These are phyloP conservation scores for Solanum hybrid DNA, from an alignment of 305 asterid genomes.

Conservation along the genomic window DNA sequence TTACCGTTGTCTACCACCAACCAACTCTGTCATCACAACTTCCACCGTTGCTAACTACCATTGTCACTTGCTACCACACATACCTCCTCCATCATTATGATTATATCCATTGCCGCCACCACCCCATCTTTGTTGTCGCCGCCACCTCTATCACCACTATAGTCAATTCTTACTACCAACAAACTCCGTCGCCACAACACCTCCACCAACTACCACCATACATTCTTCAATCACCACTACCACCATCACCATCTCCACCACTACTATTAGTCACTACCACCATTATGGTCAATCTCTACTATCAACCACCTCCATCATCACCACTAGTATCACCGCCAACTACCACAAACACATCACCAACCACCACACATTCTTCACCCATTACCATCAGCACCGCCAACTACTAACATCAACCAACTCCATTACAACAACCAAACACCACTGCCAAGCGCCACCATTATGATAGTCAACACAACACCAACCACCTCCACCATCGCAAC, in stretches of 20 bases:
- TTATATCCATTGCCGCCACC: too few relatives aligned
- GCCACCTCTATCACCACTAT: too few relatives aligned
- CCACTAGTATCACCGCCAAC: neutral
- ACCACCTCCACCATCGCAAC: neutral
- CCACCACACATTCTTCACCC: neutral
- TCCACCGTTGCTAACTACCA: too few relatives aligned
- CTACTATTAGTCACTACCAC: neutral
- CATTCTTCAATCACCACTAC: neutral
- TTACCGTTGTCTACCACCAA: too few relatives aligned
- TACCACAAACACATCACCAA: neutral
- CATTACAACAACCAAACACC: neutral
- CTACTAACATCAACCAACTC: neutral
- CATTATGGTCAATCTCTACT: neutral
- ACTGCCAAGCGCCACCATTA: neutral
- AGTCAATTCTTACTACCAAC: too few relatives aligned
- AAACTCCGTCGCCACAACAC: too few relatives aligned
- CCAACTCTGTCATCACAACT: too few relatives aligned
- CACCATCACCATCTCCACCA: neutral
- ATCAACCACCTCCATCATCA: neutral
- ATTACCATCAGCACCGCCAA: neutral
- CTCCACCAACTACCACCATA: too few relatives aligned
- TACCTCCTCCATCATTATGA: too few relatives aligned
- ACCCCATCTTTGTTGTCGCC: too few relatives aligned
- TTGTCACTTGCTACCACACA: too few relatives aligned
- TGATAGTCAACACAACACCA: neutral